phyloP scores from a whole-genome alignment of 2,329 filamentous ascomycete genomes.

The Aspergillus texensis region DNA sequence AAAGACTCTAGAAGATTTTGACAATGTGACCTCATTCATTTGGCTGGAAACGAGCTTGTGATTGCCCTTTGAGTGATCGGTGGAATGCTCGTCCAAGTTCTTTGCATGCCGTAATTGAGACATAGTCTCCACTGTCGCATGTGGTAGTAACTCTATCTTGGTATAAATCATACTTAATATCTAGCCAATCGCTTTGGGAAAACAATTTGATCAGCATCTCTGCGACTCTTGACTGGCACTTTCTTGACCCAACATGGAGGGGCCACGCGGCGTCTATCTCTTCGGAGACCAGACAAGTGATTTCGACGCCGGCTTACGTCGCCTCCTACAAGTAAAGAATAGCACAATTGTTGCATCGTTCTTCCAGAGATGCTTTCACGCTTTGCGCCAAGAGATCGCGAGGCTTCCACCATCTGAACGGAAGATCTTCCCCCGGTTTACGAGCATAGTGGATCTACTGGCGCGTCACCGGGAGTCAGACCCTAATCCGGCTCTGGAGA shows the following conservation, averaged over 20 bases:
- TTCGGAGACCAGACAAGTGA: constrained; percentile 52
- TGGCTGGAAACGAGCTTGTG: constrained; percentile 2
- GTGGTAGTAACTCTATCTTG: constrained; percentile 3
- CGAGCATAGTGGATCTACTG: constrained; percentile 42
- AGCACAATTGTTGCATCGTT: constrained; percentile 46
- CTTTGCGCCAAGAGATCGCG: constrained; percentile 44
- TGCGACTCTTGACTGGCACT: constrained; percentile 1
- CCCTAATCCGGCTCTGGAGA: constrained; percentile 45
- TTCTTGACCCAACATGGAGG: constrained; percentile 29
- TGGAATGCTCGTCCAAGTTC: neutral
- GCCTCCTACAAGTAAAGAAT: constrained; percentile 45
- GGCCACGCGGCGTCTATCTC: constrained; percentile 42
- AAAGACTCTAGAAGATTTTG: neutral
- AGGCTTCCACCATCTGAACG: constrained; percentile 38
- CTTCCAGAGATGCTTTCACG: constrained; percentile 46
- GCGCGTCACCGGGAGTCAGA: constrained; percentile 35
- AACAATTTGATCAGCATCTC: neutral
- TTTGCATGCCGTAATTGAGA: constrained; percentile 2
- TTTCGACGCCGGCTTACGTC: constrained; percentile 45
- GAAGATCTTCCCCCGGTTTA: constrained; percentile 42
- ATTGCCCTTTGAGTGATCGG: neutral
- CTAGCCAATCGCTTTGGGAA: constrained; percentile 10
- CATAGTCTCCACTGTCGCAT: constrained; percentile 2
- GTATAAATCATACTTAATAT: constrained; percentile 2
- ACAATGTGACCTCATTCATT: constrained; percentile 4